phyloP scores from a whole-genome alignment of 2,329 filamentous ascomycete species.

The Aspergillus udagawae region DNA sequence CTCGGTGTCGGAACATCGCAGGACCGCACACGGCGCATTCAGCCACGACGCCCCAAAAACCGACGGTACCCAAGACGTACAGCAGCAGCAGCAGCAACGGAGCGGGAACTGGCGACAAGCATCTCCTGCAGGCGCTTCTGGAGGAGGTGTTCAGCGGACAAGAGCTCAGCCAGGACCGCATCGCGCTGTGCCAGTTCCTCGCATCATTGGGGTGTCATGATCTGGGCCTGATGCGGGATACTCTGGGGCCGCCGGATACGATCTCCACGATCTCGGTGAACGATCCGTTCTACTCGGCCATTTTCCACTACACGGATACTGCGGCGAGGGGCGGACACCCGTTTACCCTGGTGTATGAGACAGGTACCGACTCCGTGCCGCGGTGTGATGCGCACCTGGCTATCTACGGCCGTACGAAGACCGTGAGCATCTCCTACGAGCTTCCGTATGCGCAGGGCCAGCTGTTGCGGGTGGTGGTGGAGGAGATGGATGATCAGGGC shows the following conservation, averaged over 20 bases:
- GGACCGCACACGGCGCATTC: conserved; percentile 46
- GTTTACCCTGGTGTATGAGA: conserved; percentile 57
- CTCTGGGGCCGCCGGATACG: conserved; percentile 47
- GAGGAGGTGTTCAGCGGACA: conserved; percentile 26
- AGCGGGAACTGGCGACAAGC: neutral
- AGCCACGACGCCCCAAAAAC: conserved; percentile 8
- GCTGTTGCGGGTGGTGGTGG: conserved; percentile 45
- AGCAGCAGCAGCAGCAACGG: neutral
- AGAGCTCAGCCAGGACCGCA: conserved; percentile 25
- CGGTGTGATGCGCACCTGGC: conserved; percentile 34
- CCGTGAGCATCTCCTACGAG: conserved; percentile 53
- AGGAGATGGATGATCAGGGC: conserved; percentile 26
- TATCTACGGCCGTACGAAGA: conserved; percentile 53
- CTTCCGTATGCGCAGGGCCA: conserved; percentile 57
- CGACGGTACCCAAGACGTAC: conserved; percentile 1
- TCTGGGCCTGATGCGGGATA: conserved; percentile 52
- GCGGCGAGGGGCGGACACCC: conserved; percentile 17
- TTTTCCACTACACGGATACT: conserved; percentile 29
- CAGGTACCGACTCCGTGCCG: conserved; percentile 52
- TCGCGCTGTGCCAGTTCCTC: conserved; percentile 41
- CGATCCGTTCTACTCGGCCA: conserved; percentile 39
- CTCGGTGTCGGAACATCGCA: conserved; percentile 49
- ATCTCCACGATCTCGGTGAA: conserved; percentile 45
- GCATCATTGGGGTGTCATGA: conserved; percentile 53
- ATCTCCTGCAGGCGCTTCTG: conserved; percentile 16